phyloP scores from a whole-genome alignment of 139 green algal species.

The Chlamydomonas asymmetrica region DNA sequence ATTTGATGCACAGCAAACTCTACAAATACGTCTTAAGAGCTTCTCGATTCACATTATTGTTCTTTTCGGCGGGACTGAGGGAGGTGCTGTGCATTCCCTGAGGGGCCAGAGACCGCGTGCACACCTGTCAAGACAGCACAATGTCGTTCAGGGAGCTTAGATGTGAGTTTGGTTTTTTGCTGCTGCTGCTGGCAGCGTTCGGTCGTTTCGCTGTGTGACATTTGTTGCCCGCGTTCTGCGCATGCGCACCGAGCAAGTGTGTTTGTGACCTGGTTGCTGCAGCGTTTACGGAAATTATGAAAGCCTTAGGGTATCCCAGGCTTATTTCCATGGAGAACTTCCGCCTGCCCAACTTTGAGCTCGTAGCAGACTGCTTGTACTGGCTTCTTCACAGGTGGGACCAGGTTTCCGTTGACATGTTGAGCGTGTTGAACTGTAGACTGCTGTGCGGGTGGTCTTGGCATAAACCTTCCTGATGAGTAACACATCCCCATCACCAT shows the following conservation, averaged over 20 bases:
- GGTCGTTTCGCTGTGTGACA: not conserved
- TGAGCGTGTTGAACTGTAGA: not conserved
- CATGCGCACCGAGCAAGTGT: too few relatives aligned
- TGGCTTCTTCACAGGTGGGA: slow-evolving; percentile 78
- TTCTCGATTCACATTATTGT: too few relatives aligned
- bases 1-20: too few relatives aligned
- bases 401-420: slow-evolving; percentile 4
- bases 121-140: not conserved
- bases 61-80: not conserved
- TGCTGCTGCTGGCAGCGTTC: not conserved
- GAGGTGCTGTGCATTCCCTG: not conserved
- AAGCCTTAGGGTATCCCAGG: slow-evolving; percentile 68
- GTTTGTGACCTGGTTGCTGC: slow-evolving; percentile 9
- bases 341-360: slow-evolving; percentile 78
- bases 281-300: slow-evolving; percentile 82
- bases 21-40: too few relatives aligned
- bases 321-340: slow-evolving; percentile 83
- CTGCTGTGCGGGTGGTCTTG: too few relatives aligned
- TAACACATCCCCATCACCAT: too few relatives aligned
- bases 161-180: slow-evolving; percentile 41
- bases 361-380: slow-evolving; percentile 80
- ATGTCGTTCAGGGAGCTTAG: slow-evolving; percentile 61
- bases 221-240: too few relatives aligned
- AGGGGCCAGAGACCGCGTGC: too few relatives aligned
- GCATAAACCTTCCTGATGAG: too few relatives aligned